Evolutionary conservation across 2,329 filamentous ascomycete genomes (phyloP), one percentile per base, ranked within the genome.

Genomic region (Podosphaera leucotricha): DNA sequence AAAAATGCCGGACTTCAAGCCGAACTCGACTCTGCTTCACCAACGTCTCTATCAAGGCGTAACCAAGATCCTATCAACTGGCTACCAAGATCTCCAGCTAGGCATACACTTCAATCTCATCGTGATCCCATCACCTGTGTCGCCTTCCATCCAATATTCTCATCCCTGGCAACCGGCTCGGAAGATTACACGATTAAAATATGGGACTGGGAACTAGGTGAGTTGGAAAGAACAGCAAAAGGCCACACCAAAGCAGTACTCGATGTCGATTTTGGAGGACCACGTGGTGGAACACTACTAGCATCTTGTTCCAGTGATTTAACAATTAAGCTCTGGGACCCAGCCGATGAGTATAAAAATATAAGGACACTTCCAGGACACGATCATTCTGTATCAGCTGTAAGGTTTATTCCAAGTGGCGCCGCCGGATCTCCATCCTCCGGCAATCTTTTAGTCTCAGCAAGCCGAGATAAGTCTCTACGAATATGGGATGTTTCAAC

Each of bases 111-210:
- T 8, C 73, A 92, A 61, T 86, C 80, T 15, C 86, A 93, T 61
- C 74, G 84, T 53, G 67, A 75, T 20, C 73, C 82, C 13, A 76
- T 94, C 47, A 92, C 79, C 46, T 86, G 83, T 55, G 76, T 94
- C 46, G 86, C 86, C 15, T 94, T 94, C 57, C 86, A 94, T 58
- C 86, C 86, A 0, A 70, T 90, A 26, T 94, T 92, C 61, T 87
- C 84, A 8, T 87, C 82, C 4, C 67, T 94, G 19, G 87, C 86
- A 8, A 90, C 84, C 0, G 86, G 82, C 15, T 92, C 85, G 7
- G 86, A 93, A 59, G 87, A 94, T 60, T 81, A 75, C 44, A 92
- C 81, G 6, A 92, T 95, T 60, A 94, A 94, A 57, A 86, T 94
- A 45, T 94, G 86, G 86, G 86, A 94, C 57, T 94, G 85, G 80